These are phyloP conservation scores for Fusarium sp. DNA, from an alignment of 2,329 filamentous ascomycete species.

Conservation along the genomic window DNA sequence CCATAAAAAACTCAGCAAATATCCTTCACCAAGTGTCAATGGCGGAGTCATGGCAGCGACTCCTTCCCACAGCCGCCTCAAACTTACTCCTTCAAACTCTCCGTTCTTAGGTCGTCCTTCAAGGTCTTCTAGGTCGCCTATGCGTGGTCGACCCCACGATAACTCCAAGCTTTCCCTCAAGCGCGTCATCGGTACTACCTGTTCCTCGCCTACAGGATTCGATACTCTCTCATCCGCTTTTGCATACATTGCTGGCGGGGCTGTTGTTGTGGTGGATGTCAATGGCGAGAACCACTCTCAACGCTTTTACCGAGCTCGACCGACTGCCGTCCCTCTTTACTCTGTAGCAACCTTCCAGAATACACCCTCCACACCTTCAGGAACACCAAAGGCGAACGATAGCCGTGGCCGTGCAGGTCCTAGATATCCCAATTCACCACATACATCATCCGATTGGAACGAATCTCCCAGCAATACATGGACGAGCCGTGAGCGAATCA, in stretches of 20 bases:
- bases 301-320: conserved; percentile 90
- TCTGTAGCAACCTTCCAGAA: conserved; percentile 65
- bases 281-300: conserved; percentile 77
- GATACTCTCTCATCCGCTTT: conserved; percentile 83
- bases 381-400: conserved; percentile 72
- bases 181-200: conserved; percentile 92
- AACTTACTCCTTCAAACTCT: conserved; percentile 81
- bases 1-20: conserved; percentile 27
- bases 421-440: conserved; percentile 61
- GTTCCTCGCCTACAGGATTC: conserved; percentile 85
- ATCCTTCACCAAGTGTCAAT: conserved; percentile 56
- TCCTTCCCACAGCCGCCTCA: conserved; percentile 69
- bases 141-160: conserved; percentile 64
- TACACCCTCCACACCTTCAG: conserved; percentile 61
- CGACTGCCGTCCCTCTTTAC: conserved; percentile 77
- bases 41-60: conserved; percentile 69
- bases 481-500: conserved; percentile 92
- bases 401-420: conserved; percentile 68
- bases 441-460: conserved; percentile 62
- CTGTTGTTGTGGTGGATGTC: conserved; percentile 89
- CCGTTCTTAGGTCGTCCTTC: conserved; percentile 72
- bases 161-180: conserved; percentile 76
- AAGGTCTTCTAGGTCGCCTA: conserved; percentile 72
- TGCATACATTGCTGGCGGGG: conserved; percentile 91
- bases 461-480: conserved; percentile 81